Conservation (phyloP, 345 rosid species). For the Draba incana region DNA sequence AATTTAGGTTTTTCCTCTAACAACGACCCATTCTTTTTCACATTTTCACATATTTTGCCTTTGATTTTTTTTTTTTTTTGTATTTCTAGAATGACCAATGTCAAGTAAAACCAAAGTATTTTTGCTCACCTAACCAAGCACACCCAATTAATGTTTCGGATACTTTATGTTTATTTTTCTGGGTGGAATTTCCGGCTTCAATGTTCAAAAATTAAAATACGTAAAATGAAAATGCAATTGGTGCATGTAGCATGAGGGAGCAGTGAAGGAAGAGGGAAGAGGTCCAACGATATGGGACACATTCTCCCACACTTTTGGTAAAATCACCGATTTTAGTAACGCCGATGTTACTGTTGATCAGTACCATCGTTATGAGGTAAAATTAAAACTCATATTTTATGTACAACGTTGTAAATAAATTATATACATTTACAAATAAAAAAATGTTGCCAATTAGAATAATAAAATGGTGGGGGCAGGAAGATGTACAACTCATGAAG, state of each 20-base stretch:
- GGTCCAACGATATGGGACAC: slow-evolving; percentile 88
- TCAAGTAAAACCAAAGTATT: slow-evolving; percentile 25
- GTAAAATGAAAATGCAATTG: slow-evolving; percentile 10
- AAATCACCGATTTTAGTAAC: slow-evolving; percentile 64
- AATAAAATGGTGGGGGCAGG: slow-evolving; percentile 45
- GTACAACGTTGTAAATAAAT: background rate
- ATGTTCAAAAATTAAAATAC: background rate
- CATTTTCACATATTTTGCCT: background rate
- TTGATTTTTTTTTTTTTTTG: background rate
- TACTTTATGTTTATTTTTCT: background rate
- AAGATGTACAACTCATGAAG: slow-evolving; percentile 89
- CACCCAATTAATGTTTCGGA: slow-evolving; percentile 23
- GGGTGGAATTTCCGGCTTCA: background rate
- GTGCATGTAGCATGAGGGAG: slow-evolving; percentile 83
- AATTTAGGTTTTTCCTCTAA: background rate
- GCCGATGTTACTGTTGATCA: slow-evolving; percentile 95
- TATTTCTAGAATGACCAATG: slow-evolving; percentile 1
- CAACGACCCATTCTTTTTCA: slow-evolving; percentile 34
- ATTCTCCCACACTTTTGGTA: slow-evolving; percentile 75
- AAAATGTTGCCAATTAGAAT: background rate
- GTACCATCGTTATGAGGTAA: slow-evolving; percentile 78
- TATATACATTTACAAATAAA: background rate
- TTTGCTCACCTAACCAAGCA: background rate
- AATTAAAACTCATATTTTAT: background rate
- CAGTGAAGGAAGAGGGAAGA: slow-evolving; percentile 85